Evolutionary conservation across 2,329 filamentous ascomycete genomes (phyloP).

Genomic region (Xylariomycetidae sp.): DNA sequence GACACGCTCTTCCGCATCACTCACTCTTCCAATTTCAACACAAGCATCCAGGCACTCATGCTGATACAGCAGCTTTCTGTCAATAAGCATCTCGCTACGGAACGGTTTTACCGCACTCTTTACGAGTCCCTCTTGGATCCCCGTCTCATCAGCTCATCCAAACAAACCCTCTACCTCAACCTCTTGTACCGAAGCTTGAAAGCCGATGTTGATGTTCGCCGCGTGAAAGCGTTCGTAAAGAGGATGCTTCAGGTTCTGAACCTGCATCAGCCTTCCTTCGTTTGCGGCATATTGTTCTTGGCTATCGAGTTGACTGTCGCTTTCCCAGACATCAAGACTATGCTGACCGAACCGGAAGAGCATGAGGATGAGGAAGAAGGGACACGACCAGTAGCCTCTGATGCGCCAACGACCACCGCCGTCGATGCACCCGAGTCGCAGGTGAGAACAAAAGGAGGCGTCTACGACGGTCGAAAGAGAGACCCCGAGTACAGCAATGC

Average conservation of each 20-base stretch:
- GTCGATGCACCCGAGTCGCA: slow-evolving; percentile 16
- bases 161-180: slow-evolving; percentile 93
- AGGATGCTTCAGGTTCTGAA: slow-evolving; percentile 81
- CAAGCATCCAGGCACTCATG: slow-evolving; percentile 89
- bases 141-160: slow-evolving; percentile 80
- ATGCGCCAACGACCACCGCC: slow-evolving; percentile 18
- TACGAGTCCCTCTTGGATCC: slow-evolving; percentile 94
- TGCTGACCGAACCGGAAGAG: slow-evolving; percentile 76
- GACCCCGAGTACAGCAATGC: slow-evolving; percentile 90
- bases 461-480: slow-evolving; percentile 84
- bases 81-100: slow-evolving; percentile 72
- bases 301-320: slow-evolving; percentile 71
- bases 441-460: slow-evolving; percentile 26
- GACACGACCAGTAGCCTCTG: slow-evolving; percentile 46
- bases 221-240: slow-evolving; percentile 95
- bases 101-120: slow-evolving; percentile 89
- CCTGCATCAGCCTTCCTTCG: slow-evolving; percentile 86
- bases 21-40: slow-evolving; percentile 98
- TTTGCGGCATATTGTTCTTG: slow-evolving; percentile 88
- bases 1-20: slow-evolving; percentile 94
- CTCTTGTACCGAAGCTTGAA: slow-evolving; percentile 84
- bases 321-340: slow-evolving; percentile 72
- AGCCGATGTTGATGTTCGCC: slow-evolving; percentile 79
- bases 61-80: slow-evolving; percentile 88
- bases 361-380: slow-evolving; percentile 66